Percentiles rank a stretch among this genome's conserved stretches.
Conservation (phyloP, 805 yeast species). For the Ogataea paraovalis region DNA sequence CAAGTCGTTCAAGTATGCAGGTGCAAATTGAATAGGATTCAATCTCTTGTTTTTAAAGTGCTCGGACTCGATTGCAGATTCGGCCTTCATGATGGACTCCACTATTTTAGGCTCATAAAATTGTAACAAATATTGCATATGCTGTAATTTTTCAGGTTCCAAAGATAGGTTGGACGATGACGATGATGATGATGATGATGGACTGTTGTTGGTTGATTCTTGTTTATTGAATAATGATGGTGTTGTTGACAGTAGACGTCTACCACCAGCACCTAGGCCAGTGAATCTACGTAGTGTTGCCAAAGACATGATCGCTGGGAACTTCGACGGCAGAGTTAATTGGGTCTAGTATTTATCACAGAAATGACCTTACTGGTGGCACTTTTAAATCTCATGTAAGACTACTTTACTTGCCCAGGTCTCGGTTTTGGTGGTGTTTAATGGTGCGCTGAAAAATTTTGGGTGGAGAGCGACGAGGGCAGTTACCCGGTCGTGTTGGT, state of each 20-base stretch:
- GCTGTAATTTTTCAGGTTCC: conserved; percentile 32
- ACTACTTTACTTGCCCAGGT: too few species aligned
- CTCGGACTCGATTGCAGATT: conserved; percentile 64
- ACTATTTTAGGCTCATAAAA: conserved; percentile 81
- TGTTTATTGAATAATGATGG: conserved; percentile 4
- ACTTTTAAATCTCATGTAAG: too few species aligned
- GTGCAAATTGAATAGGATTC: conserved; percentile 55
- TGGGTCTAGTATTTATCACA: too few species aligned
- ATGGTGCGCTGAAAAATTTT: conserved; percentile 5
- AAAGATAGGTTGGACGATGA: conserved; percentile 3
- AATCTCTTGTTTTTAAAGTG: conserved; percentile 45
- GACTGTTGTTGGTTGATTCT: not conserved
- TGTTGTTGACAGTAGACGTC: conserved; percentile 15
- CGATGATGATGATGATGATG: not conserved
- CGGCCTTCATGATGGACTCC: conserved; percentile 78
- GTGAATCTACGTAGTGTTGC: not conserved
- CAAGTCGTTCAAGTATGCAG: conserved; percentile 68
- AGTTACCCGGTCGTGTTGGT: not conserved
- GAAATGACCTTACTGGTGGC: too few species aligned
- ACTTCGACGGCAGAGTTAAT: too few species aligned
- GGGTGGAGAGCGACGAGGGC: not conserved
- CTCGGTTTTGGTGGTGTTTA: too few species aligned
- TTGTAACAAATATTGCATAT: conserved; percentile 56
- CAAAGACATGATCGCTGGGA: not conserved
- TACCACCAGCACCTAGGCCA: not conserved